phyloP scores from a whole-genome alignment of 345 rosid species.

The Cardamine resedifolia region DNA sequence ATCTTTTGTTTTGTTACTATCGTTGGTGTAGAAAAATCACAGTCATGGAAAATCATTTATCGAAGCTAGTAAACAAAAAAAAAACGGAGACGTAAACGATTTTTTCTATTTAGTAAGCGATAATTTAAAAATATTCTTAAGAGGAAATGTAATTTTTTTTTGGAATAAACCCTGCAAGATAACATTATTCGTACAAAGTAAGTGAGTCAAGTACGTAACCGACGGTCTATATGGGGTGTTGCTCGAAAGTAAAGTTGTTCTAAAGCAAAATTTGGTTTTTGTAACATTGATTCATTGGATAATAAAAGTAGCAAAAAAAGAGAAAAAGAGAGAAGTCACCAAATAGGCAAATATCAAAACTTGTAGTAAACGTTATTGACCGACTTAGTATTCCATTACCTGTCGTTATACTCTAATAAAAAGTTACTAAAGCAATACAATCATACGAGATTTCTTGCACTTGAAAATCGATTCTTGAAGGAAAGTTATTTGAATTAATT shows the following conservation, averaged over 20 bases:
- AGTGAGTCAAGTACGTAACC: not conserved
- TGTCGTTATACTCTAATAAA: not conserved
- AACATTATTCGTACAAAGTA: not conserved
- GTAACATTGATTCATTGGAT: not conserved
- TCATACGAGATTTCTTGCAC: not conserved
- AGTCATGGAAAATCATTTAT: not conserved
- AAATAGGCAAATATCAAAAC: not conserved
- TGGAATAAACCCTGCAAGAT: not conserved
- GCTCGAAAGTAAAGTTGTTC: conserved; percentile 8
- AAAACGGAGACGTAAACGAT: not conserved
- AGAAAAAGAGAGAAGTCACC: not conserved
- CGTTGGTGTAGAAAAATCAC: not conserved
- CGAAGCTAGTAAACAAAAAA: not conserved
- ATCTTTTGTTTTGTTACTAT: not conserved
- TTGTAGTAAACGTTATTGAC: not conserved
- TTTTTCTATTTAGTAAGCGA: too few relatives aligned
- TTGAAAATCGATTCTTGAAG: not conserved
- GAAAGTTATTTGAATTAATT: not conserved
- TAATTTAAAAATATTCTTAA: not conserved
- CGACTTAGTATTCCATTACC: not conserved
- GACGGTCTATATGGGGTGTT: conserved; percentile 9
- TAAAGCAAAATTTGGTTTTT: conserved; percentile 6
- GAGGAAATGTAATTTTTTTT: not conserved
- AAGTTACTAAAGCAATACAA: not conserved
- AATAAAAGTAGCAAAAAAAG: not conserved